Percentiles rank a stretch among this genome's conserved stretches.
Conservation (phyloP, 2,329 filamentous ascomycete species). For the Aspergillus carbonarius region DNA sequence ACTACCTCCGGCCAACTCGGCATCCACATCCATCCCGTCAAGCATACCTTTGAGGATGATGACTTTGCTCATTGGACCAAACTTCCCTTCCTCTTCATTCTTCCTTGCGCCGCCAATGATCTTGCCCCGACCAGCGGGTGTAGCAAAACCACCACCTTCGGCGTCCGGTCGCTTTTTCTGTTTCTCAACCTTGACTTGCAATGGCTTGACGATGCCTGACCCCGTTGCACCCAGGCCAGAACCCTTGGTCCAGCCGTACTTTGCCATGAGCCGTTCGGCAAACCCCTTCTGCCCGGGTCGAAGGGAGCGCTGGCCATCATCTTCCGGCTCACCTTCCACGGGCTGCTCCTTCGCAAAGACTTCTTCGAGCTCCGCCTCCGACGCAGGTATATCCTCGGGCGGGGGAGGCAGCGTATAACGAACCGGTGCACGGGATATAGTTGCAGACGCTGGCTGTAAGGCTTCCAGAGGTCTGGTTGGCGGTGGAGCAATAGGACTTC, state of each 20-base stretch:
- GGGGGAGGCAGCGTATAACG: conserved; percentile 63
- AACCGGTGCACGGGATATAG: conserved; percentile 75
- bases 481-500: conserved; percentile 27
- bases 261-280: conserved; percentile 83
- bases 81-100: conserved; percentile 53
- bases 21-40: conserved; percentile 74
- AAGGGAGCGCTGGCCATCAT: conserved; percentile 54
- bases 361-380: conserved; percentile 54
- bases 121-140: conserved; percentile 68
- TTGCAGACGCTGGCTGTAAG: conserved; percentile 48
- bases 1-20: conserved; percentile 66
- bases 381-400: conserved; percentile 52
- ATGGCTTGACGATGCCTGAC: conserved; percentile 78
- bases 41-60: conserved; percentile 83
- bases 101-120: conserved; percentile 76
- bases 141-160: conserved; percentile 74
- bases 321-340: conserved; percentile 37
- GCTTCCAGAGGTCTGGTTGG: conserved; percentile 40
- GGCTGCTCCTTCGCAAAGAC: conserved; percentile 42
- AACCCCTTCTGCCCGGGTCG: conserved; percentile 81
- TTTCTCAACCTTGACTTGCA: conserved; percentile 83
- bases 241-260: conserved; percentile 91
- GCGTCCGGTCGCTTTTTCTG: conserved; percentile 74
- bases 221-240: conserved; percentile 79
- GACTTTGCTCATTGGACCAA: conserved; percentile 76